Conservation (phyloP, 345 rosid species). For the Lepidium aucheri region DNA sequence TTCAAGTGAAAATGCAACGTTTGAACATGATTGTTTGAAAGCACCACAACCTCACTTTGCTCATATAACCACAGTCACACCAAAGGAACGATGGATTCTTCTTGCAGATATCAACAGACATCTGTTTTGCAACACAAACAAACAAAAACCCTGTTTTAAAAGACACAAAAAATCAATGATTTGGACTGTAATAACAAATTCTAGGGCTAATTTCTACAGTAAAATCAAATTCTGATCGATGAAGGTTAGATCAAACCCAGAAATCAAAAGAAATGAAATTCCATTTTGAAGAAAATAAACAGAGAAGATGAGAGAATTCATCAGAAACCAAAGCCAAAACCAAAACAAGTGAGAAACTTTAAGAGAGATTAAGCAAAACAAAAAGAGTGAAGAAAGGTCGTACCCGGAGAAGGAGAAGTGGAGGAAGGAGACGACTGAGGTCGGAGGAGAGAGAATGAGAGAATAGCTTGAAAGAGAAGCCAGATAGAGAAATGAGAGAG, state of each 20-base stretch:
- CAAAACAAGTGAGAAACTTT: background rate
- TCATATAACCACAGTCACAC: constrained; percentile 52
- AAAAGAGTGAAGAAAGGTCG: background rate
- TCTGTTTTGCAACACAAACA: constrained; percentile 1
- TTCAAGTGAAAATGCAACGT: constrained; percentile 44
- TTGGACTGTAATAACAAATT: background rate
- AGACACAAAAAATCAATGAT: background rate
- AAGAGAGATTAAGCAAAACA: background rate
- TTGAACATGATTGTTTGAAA: constrained; percentile 40
- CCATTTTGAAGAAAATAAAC: background rate
- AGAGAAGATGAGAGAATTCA: background rate
- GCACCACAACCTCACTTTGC: constrained; percentile 54
- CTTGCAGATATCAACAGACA: constrained; percentile 27
- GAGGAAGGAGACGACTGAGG: constrained; percentile 5
- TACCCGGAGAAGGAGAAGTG: background rate
- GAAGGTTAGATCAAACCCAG: constrained; percentile 2
- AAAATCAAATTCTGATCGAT: background rate
- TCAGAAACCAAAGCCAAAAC: background rate
- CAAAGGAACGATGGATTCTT: constrained; percentile 29
- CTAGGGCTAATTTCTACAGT: background rate
- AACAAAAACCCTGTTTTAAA: background rate
- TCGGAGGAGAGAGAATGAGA: constrained; percentile 4
- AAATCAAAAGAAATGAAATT: background rate
- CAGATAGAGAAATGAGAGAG: background rate
- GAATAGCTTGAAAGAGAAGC: constrained; percentile 18